Base-by-base conservation (phyloP, 768 basidiomycete genomes). In the Suillus americanus region DNA sequence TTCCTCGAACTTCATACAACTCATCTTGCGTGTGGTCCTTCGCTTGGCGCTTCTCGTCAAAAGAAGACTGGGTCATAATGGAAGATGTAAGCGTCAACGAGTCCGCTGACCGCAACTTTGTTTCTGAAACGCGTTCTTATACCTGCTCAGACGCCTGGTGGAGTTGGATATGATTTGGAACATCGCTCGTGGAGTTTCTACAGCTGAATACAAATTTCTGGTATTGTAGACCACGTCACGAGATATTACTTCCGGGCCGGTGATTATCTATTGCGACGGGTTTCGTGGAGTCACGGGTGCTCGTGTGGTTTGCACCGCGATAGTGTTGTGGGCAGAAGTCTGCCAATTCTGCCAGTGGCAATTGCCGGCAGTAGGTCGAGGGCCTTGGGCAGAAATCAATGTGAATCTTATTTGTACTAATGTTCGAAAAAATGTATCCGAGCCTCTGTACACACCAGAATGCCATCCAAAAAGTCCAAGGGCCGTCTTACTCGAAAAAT, bases 1-100 rank as follows among this genome's bases (percentile, higher is more conserved):
- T 48, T 60, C 67, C 40, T 45, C 66, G 69, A 9, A 53, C 43
- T 43, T 71, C 65, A 18, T 74, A 62, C 14, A 70, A 70, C 5
- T 48, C 54, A 3, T 54, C 67, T 10, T 28, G 59, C 28, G 60
- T 9, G 13, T 23, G 41, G 37, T 71, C 67, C 20, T 60, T 62
- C 37, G 55, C 25, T 40, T 57, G 55, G 23, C 37, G 25, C 38
- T 57, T 57, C 25, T 57, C 56, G 16, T 57, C 38, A 9, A 57
- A 57, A 40, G 38, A 18, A 40, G 56, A 18, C 38, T 40, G 56
- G 3, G 23, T 57, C 56, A 57, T 57, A 20, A 57, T 28, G 33
- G 23, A 25, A 18, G 38, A 16, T 25, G 53, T 33, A 18, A 16
- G 38, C 23, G 37, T 40, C 16, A 25, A 2, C 23, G 37, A 25